These are phyloP conservation scores for Effrenium voratum DNA, from an alignment of 73 alveolate genomes.

Conservation along the genomic window DNA sequence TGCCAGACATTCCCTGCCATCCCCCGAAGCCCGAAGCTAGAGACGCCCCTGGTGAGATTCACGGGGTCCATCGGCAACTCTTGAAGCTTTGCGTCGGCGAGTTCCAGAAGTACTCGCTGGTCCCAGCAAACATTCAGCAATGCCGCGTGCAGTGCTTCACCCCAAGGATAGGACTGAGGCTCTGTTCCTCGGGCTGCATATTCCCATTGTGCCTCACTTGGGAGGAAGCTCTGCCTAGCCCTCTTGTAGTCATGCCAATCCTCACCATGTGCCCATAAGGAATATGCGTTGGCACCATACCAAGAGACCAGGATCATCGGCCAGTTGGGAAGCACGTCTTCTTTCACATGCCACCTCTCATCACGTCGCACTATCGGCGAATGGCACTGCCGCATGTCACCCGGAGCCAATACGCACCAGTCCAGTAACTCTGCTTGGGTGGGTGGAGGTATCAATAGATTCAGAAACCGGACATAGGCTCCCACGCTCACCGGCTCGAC, in stretches of 20 bases:
- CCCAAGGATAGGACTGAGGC: slow-evolving; percentile 49
- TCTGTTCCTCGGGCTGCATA: slow-evolving; percentile 49
- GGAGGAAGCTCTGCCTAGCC: slow-evolving; percentile 6
- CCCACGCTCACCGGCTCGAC: slow-evolving; percentile 82
- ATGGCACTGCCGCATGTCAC: neutral
- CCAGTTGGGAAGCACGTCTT: slow-evolving; percentile 10
- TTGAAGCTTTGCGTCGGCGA: too few relatives aligned
- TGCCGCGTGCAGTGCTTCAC: neutral
- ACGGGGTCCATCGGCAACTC: slow-evolving; percentile 64
- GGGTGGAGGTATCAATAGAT: slow-evolving; percentile 30
- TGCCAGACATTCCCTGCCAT: slow-evolving; percentile 94
- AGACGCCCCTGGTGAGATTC: slow-evolving; percentile 34
- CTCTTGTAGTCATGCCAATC: slow-evolving; percentile 69
- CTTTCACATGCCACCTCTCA: slow-evolving; percentile 36
- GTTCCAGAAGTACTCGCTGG: too few relatives aligned
- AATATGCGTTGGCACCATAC: slow-evolving; percentile 74
- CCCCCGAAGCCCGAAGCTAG: slow-evolving; percentile 66
- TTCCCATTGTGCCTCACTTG: slow-evolving; percentile 69
- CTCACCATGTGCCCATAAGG: slow-evolving; percentile 51
- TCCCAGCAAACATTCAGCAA: slow-evolving; percentile 74
- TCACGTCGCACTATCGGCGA: neutral
- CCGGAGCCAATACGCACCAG: slow-evolving; percentile 51
- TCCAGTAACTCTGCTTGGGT: slow-evolving; percentile 58
- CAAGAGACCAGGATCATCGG: slow-evolving; percentile 75
- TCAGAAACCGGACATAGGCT: slow-evolving; percentile 76